These are phyloP conservation scores for Candida xiaguanensis DNA, from an alignment of 805 yeast species.

Conservation along the genomic window DNA sequence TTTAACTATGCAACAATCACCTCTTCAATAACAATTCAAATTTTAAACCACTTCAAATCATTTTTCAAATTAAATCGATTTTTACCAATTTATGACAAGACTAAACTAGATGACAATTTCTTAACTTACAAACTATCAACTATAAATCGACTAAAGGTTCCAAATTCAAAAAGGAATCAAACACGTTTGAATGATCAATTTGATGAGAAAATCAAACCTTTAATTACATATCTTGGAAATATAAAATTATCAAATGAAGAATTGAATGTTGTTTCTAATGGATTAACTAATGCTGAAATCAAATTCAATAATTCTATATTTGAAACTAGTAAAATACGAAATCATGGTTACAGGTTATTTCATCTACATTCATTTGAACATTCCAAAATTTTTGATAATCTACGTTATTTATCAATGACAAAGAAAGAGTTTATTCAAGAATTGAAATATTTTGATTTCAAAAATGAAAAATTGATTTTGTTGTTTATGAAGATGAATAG, in stretches of 20 bases:
- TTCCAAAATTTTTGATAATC: constrained; percentile 21
- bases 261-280: constrained; percentile 3
- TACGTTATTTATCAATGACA: constrained; percentile 26
- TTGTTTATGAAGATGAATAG: constrained; percentile 30
- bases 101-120: constrained; percentile 1
- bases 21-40: not conserved
- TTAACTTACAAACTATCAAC: constrained; percentile 4
- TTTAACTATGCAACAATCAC: not conserved
- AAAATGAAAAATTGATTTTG: constrained; percentile 18
- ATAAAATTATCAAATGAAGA: constrained; percentile 2
- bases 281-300: constrained; percentile 5
- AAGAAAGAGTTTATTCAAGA: constrained; percentile 23
- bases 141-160: constrained; percentile 2
- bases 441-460: constrained; percentile 19
- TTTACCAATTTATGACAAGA: not conserved
- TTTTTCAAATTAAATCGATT: not conserved
- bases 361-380: constrained; percentile 16
- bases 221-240: constrained; percentile 3
- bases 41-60: not conserved
- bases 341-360: constrained; percentile 22
- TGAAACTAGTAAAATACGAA: constrained; percentile 21
- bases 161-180: not conserved
- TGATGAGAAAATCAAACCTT: constrained; percentile 4
- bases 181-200: not conserved
- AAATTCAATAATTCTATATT: not conserved